A percentile compares a stretch with the other conserved stretches of the same genome.
phyloP scores from a whole-genome alignment of 768 basidiomycete genomes.

The button mushroom (Agaricus bisporus) region DNA sequence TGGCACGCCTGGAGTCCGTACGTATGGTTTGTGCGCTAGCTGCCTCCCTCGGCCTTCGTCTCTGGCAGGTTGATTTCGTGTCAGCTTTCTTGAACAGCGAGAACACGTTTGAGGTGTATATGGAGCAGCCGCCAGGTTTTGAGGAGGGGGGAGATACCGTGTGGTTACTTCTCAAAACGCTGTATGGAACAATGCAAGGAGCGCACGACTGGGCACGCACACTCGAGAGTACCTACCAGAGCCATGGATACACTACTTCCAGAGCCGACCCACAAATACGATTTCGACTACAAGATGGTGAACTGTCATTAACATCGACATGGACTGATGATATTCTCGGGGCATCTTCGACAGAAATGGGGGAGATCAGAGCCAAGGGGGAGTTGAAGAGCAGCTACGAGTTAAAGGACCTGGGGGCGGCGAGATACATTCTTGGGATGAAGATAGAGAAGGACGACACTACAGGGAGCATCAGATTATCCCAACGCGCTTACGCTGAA shows the following conservation, averaged over 20 bases:
- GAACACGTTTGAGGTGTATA: conserved; percentile 15
- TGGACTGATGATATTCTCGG: not conserved
- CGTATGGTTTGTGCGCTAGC: conserved; percentile 14
- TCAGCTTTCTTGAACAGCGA: conserved; percentile 17
- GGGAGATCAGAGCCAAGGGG: too few species aligned
- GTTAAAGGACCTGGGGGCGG: conserved; percentile 9
- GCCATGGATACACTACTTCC: conserved; percentile 10
- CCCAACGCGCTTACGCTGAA: conserved; percentile 5
- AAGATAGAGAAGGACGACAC: conserved; percentile 1
- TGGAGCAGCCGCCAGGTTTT: conserved; percentile 11
- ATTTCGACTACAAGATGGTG: conserved; percentile 4
- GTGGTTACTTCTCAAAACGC: conserved; percentile 12
- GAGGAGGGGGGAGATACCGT: conserved; percentile 7
- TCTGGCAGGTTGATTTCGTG: conserved; percentile 17
- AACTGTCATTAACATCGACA: conserved; percentile 5
- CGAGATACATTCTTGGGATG: conserved; percentile 11
- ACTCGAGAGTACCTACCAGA: conserved; percentile 9
- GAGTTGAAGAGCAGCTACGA: conserved; percentile 5
- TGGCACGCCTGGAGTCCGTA: conserved; percentile 14
- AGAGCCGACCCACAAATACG: not conserved
- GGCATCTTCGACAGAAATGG: too few species aligned
- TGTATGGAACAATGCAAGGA: conserved; percentile 16
- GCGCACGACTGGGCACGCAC: conserved; percentile 8
- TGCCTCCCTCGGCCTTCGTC: conserved; percentile 1
- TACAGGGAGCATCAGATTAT: not conserved